phyloP scores from a whole-genome alignment of 805 yeast species.

The Hanseniaspora jakobsenii region DNA sequence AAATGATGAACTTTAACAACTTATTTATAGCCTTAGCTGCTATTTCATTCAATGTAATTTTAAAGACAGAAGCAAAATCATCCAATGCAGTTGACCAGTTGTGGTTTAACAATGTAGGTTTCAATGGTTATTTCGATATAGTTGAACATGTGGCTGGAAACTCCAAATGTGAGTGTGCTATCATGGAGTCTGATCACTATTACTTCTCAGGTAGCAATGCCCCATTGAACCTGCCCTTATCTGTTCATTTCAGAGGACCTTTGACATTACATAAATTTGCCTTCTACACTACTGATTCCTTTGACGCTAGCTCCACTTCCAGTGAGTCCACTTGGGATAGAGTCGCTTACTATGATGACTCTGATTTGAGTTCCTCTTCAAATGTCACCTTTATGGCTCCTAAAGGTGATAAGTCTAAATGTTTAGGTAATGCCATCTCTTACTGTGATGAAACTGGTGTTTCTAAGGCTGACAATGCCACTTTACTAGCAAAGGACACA shows the following conservation, averaged over 20 bases:
- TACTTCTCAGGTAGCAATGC: conserved; percentile 45
- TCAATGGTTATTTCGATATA: conserved; percentile 25
- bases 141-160: conserved; percentile 23
- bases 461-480: conserved; percentile 34
- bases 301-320: conserved; percentile 21
- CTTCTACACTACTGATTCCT: conserved; percentile 38
- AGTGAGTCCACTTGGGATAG: conserved; percentile 41
- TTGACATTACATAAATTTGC: conserved; percentile 48
- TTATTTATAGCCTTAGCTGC: background rate
- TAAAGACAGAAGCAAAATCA: background rate
- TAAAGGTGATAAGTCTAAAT: conserved; percentile 48
- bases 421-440: conserved; percentile 57
- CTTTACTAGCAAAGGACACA: conserved; percentile 39
- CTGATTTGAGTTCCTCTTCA: conserved; percentile 36
- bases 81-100: conserved; percentile 20
- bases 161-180: conserved; percentile 25
- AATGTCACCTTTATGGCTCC: conserved; percentile 58
- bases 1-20: too few relatives aligned
- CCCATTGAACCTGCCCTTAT: conserved; percentile 52
- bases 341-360: conserved; percentile 44
- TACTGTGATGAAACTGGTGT: conserved; percentile 50
- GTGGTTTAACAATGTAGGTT: conserved; percentile 27
- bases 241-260: conserved; percentile 75
- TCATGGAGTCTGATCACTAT: conserved; percentile 18
- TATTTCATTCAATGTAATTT: background rate